A percentile compares a stretch with the other conserved stretches of the same genome.
phyloP scores from a whole-genome alignment of 2,329 filamentous ascomycete genomes.

The Samsoniella hepiali region DNA sequence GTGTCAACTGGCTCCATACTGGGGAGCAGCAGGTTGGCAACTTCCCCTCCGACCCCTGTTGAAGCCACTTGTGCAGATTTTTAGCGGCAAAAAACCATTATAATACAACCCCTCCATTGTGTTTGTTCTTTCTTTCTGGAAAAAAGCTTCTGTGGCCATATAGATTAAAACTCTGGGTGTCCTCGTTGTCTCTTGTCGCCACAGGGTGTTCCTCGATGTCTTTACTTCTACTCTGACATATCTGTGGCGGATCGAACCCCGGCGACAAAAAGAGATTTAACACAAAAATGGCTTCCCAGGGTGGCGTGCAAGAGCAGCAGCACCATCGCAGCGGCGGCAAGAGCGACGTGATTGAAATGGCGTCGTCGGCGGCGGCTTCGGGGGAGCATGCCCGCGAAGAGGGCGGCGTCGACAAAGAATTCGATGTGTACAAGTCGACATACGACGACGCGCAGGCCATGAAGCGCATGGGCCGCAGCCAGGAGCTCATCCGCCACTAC shows the following conservation, averaged over 20 bases:
- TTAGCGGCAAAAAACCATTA: background rate
- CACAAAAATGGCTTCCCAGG: background rate
- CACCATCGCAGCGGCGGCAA: background rate
- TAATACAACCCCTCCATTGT: background rate
- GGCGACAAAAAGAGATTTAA: background rate
- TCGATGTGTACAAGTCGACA: constrained; percentile 12
- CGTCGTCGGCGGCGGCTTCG: background rate
- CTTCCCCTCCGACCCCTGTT: background rate
- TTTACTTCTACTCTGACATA: too few species aligned
- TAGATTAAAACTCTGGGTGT: background rate
- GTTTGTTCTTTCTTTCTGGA: background rate
- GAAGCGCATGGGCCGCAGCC: constrained; percentile 15
- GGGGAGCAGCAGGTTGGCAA: background rate
- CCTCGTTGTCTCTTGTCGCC: too few species aligned
- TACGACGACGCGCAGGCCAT: constrained; percentile 7
- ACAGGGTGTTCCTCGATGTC: too few species aligned
- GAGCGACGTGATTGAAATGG: background rate
- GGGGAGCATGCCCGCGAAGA: constrained; percentile 3
- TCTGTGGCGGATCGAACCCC: background rate
- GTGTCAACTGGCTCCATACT: background rate
- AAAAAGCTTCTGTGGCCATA: background rate
- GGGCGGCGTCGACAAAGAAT: background rate
- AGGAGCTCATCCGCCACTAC: constrained; percentile 17
- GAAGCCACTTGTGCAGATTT: background rate
- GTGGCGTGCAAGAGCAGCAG: background rate